Conservation (phyloP, 169 alveolate genomes). For the Plasmodium sp. region DNA sequence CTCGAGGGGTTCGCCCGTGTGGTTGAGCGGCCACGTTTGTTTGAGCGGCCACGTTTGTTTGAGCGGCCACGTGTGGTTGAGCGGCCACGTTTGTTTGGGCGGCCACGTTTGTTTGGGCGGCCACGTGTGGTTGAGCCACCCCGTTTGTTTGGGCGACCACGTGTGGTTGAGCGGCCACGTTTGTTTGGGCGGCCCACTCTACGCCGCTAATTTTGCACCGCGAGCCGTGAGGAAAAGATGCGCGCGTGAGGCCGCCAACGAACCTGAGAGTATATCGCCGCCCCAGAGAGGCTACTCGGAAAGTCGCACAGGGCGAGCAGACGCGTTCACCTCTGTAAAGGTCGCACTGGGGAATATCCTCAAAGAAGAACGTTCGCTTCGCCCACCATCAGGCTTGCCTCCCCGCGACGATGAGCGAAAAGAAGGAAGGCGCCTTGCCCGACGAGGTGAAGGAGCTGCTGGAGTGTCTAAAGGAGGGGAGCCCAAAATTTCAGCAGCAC, state of each 20-base stretch:
- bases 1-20: neutral
- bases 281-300: neutral
- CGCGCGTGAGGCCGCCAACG: neutral
- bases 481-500: constrained; percentile 9
- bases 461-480: constrained; percentile 29
- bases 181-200: too few species aligned
- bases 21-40: neutral
- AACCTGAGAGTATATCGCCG: neutral
- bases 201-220: neutral
- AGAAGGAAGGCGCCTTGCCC: neutral
- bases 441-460: constrained; percentile 20
- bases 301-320: neutral
- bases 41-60: too few species aligned
- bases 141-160: too few species aligned
- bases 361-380: neutral
- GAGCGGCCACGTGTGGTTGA: too few species aligned
- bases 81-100: neutral
- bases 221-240: neutral
- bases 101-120: too few species aligned
- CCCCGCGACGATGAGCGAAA: neutral
- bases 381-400: neutral
- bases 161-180: neutral
- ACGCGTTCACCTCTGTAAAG: neutral
- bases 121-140: too few species aligned
- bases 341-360: neutral